Base-by-base conservation (phyloP, 768 basidiomycete genomes). In the Tricholoma furcatifolium region DNA sequence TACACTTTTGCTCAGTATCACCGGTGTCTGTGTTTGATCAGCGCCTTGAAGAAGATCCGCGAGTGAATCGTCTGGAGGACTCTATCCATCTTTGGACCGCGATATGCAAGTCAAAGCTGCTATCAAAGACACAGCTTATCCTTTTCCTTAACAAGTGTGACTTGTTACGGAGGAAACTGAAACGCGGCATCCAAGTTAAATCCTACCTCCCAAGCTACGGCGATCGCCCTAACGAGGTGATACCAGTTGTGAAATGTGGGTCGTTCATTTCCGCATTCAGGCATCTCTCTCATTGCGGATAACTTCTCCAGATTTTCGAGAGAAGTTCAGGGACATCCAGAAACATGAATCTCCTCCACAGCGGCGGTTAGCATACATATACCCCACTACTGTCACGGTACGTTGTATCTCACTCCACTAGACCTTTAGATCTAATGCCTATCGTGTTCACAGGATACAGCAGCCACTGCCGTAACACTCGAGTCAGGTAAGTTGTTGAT, bases 1-100 rank as follows among this genome's bases (percentile, higher is more conserved):
- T 41, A 55, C 12, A 17, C 3, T 30, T 34, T n/a, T 35, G 31
- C 59, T 4, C 50, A 77, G 75, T 92, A 18, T 85, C 87, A 1
- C 90, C 90, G 7, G 78, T 92, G 39, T 89, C 87, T 15, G 87
- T 85, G 43, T 92, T 91, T 58, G 88, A 92, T 64, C 86, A 91
- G 63, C 73, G 78, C 14, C 71, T 88, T 1, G 76, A 83, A 53
- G 88, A 91, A 68, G 88, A 91, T 63, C 72, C 73, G 6, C 73
- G 75, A 23, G 81, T 89, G 48, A 90, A 90, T 62, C 79, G 88
- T 10, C 72, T 91, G 21, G 84, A 89, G 61, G 88, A 90, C 67
- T 86, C 86, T 0, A 80, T 86, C 45, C 74, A 82, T 36, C 71
- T 89, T 12, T 90, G 88, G 88, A 84, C 80, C 44, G 77, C 80